Percentiles rank a stretch among this genome's conserved stretches.
phyloP scores from a whole-genome alignment of 371 early-diverging fungal species.

The Mycotypha africana region DNA sequence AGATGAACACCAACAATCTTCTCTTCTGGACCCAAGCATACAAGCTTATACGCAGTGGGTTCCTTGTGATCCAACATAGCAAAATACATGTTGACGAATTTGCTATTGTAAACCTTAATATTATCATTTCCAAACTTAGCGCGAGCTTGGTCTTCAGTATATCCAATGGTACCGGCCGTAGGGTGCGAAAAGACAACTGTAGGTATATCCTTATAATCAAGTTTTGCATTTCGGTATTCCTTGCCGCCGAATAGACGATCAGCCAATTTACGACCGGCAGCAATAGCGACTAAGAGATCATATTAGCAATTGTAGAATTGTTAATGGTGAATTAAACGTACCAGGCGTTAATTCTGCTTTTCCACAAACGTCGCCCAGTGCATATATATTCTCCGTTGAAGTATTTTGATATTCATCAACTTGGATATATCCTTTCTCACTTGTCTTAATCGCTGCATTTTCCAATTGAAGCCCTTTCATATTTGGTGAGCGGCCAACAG shows the following conservation, averaged over 20 bases:
- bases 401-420: slow-evolving; percentile 92
- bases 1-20: slow-evolving; percentile 95
- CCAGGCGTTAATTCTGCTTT: slow-evolving; percentile 90
- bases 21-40: slow-evolving; percentile 81
- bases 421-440: slow-evolving; percentile 64
- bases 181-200: slow-evolving; percentile 94
- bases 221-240: slow-evolving; percentile 60
- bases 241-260: slow-evolving; percentile 88
- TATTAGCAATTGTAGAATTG: background rate
- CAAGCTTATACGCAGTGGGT: slow-evolving; percentile 84
- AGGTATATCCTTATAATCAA: slow-evolving; percentile 90
- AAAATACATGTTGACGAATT: slow-evolving; percentile 92
- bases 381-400: slow-evolving; percentile 62
- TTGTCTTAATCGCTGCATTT: slow-evolving; percentile 55
- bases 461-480: slow-evolving; percentile 62
- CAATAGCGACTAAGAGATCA: slow-evolving; percentile 89
- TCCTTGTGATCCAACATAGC: slow-evolving; percentile 85
- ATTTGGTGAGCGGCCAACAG: slow-evolving; percentile 71
- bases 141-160: slow-evolving; percentile 82
- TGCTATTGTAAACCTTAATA: slow-evolving; percentile 78
- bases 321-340: slow-evolving; percentile 12
- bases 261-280: slow-evolving; percentile 87
- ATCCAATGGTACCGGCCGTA: slow-evolving; percentile 82
- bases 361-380: slow-evolving; percentile 94
- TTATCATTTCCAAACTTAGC: slow-evolving; percentile 64